phyloP scores from a whole-genome alignment of 169 alveolate genomes.

The Eimeria falciformis region DNA sequence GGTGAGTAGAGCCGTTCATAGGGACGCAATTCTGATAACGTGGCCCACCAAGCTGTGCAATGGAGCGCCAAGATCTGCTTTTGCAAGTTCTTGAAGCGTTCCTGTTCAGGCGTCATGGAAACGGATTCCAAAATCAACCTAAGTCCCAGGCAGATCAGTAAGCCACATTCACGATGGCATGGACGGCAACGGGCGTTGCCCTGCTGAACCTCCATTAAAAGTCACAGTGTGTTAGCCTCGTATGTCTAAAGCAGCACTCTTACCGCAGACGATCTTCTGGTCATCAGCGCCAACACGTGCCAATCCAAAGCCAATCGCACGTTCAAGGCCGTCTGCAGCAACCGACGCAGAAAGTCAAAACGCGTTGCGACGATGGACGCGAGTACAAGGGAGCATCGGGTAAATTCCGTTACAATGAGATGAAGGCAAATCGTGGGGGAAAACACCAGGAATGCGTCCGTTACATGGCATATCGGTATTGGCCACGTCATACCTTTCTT shows the following conservation, averaged over 20 bases:
- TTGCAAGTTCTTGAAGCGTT: conserved; percentile 70
- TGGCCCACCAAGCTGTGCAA: conserved; percentile 78
- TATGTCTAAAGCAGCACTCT: background rate
- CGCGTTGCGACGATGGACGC: too few relatives aligned
- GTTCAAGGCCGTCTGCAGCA: conserved; percentile 20
- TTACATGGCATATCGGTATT: background rate
- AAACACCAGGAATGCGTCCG: background rate
- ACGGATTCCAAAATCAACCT: background rate
- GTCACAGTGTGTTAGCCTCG: background rate
- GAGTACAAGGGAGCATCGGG: too few relatives aligned
- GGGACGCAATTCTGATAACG: background rate
- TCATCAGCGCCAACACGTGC: conserved; percentile 78
- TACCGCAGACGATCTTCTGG: conserved; percentile 76
- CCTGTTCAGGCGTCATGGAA: conserved; percentile 55
- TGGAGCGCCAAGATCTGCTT: conserved; percentile 76
- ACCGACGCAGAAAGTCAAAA: background rate
- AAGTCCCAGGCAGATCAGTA: background rate
- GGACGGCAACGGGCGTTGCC: background rate
- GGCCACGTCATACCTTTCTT: conserved; percentile 4
- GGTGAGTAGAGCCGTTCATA: background rate
- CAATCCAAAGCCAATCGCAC: conserved; percentile 73
- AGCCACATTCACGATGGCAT: background rate
- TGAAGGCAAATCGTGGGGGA: too few relatives aligned
- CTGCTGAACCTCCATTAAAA: background rate
- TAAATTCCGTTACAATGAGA: too few relatives aligned